Conservation (phyloP, 2,329 filamentous ascomycete species). For the Paraphoma chrysanthemicola region DNA sequence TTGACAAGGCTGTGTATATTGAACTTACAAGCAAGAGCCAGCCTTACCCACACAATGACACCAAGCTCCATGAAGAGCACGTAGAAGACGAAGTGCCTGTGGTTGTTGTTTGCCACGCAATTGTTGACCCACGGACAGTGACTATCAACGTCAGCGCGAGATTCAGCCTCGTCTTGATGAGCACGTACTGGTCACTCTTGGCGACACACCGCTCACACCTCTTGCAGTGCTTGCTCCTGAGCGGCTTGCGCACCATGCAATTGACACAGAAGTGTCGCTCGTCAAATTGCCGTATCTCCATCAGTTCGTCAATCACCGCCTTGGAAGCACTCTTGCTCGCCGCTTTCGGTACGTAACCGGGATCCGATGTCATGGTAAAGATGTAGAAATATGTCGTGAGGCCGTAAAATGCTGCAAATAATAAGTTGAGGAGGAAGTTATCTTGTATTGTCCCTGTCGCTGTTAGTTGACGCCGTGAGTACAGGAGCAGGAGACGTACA, state of each 20-base stretch:
- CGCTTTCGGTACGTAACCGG: constrained; percentile 90
- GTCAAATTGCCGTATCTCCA: constrained; percentile 87
- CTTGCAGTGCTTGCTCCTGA: constrained; percentile 95
- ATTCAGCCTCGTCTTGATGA: neutral
- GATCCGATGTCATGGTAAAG: constrained; percentile 84
- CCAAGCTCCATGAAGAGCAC: constrained; percentile 78
- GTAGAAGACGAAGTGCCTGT: constrained; percentile 94
- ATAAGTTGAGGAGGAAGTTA: constrained; percentile 78
- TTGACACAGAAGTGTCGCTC: constrained; percentile 91
- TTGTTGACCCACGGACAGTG: constrained; percentile 99
- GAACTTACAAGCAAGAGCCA: constrained; percentile 74
- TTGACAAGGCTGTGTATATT: constrained; percentile 29
- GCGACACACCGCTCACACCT: constrained; percentile 91
- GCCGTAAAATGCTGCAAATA: constrained; percentile 70
- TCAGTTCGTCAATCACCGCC: constrained; percentile 83
- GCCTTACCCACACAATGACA: constrained; percentile 73
- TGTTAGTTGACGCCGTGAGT: constrained; percentile 35
- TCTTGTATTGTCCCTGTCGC: constrained; percentile 67
- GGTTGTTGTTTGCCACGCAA: constrained; percentile 93
- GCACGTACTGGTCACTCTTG: constrained; percentile 90
- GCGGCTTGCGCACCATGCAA: constrained; percentile 91
- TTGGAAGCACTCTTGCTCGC: constrained; percentile 90
- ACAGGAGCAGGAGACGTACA: constrained; percentile 56
- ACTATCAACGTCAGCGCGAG: constrained; percentile 55
- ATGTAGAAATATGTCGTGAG: constrained; percentile 86